phyloP scores from a whole-genome alignment of 2,329 filamentous ascomycete genomes.

The Chaetomium globosum region DNA sequence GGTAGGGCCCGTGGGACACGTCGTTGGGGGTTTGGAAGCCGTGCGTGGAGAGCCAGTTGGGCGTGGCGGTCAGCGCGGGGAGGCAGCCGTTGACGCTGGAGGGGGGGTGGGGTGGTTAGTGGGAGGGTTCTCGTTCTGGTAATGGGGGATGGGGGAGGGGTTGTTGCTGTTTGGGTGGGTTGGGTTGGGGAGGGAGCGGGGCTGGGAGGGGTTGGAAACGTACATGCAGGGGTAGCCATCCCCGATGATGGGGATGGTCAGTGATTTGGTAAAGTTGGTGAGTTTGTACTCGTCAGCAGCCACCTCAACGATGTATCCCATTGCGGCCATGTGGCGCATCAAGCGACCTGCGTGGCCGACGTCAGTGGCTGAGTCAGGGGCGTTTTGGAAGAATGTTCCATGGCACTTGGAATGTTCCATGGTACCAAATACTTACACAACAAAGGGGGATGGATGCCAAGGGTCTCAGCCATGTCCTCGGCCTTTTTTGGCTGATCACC shows the following conservation, averaged over 20 bases:
- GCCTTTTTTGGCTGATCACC: conserved; percentile 40
- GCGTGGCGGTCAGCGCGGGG: background rate
- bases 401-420: background rate
- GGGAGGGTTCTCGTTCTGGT: too few species aligned
- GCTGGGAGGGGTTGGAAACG: background rate
- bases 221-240: conserved; percentile 40
- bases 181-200: background rate
- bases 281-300: conserved; percentile 43
- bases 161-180: too few species aligned
- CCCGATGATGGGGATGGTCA: conserved; percentile 43
- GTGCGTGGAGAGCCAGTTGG: background rate
- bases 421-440: conserved; percentile 34
- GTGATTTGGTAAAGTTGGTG: conserved; percentile 45
- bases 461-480: conserved; percentile 39
- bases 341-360: conserved; percentile 36
- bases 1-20: conserved; percentile 39
- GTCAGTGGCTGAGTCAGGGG: background rate
- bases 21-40: conserved; percentile 30
- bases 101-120: background rate
- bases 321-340: conserved; percentile 45
- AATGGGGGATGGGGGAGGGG: too few species aligned
- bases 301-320: conserved; percentile 46
- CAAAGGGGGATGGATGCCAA: conserved; percentile 38
- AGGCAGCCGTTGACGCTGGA: background rate
- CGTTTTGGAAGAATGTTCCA: background rate